Base-by-base conservation (phyloP, 2,329 filamentous ascomycete species). In the Diaporthe destruens region DNA sequence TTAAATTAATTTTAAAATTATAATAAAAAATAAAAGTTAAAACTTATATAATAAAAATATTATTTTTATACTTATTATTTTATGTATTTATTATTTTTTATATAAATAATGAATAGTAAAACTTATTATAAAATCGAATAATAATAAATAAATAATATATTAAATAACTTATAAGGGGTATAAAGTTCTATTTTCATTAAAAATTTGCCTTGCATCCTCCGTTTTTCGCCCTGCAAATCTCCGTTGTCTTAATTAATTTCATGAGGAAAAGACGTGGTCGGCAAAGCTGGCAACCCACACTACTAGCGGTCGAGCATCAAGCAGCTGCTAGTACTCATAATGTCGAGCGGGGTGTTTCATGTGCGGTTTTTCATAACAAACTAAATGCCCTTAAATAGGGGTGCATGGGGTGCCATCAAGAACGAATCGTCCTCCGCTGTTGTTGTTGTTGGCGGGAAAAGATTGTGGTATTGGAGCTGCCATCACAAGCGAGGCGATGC, bases 361-460 rank as follows among this genome's bases (percentile, higher is more conserved):
- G 9, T 11, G 42, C 59, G 42, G 8, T 29, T 29, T 29, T 29
- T 63, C 59, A 20, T 63, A 42, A 6, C 59, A 49, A 12, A 63
- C 59, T 29, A 63, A 23, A n/a, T 42, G 59, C 6, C 42, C 59
- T 32, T 63, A 42, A 5, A 63, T 42, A 6, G 59, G 59, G 7
- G 14, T 63, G 42, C 59, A 63, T 9, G 49, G 25, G n/a, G 42
- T 42, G 11, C 59, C 44, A 23, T 36, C 42, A 16, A 65, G 59
- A 5, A 65, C 44, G 12, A 65, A 29, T 51, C 44, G 25, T 0
- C 59, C 44, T 34, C 59, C 29, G 2, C 29, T 29, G 29, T 25
- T 65, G 29, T 65, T 65, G 11, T 51, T 42, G 42, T 65, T 65
- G 11, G 59, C 59, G 5, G 42, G 44, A 36, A 51, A 25, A 25